Evolutionary conservation across 75 land plant genomes (phyloP).

Genomic region (Azolla pinnata): DNA sequence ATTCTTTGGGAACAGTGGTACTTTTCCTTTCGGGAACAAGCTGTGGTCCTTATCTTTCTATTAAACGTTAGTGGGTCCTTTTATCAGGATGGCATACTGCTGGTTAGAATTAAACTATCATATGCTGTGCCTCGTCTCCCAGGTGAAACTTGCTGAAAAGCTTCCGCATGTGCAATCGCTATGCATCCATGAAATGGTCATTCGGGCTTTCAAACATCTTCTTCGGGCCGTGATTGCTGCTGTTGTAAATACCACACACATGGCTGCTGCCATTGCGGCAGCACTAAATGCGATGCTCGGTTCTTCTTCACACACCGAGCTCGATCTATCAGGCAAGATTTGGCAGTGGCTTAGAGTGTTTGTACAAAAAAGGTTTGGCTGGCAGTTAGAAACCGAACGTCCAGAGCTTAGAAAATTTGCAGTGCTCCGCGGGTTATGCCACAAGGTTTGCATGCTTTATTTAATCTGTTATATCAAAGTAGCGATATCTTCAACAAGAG

Average conservation of each 20-base stretch:
- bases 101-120: not conserved
- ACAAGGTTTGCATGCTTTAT: no score
- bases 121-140: no score
- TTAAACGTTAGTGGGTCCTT: no score
- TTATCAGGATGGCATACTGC: no score
- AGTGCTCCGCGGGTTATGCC: constrained; percentile 87
- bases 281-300: constrained; percentile 84
- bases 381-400: constrained; percentile 38
- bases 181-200: constrained; percentile 92
- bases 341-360: constrained; percentile 66
- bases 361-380: constrained; percentile 67
- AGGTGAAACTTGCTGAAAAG: constrained; percentile 95
- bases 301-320: constrained; percentile 28
- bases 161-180: constrained; percentile 98
- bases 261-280: constrained; percentile 65
- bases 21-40: no score
- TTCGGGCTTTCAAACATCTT: constrained; percentile 86
- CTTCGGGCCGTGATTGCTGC: constrained; percentile 78
- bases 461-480: no score
- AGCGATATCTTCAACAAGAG: no score
- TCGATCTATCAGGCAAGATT: constrained; percentile 11
- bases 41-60: no score
- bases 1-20: constrained; percentile 91
- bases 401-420: constrained; percentile 69
- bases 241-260: constrained; percentile 27